A percentile compares a stretch with the other conserved stretches of the same genome.
These are phyloP conservation scores for Aureobasidium sp. DNA, from an alignment of 2,329 filamentous ascomycete species.

Conservation along the genomic window DNA sequence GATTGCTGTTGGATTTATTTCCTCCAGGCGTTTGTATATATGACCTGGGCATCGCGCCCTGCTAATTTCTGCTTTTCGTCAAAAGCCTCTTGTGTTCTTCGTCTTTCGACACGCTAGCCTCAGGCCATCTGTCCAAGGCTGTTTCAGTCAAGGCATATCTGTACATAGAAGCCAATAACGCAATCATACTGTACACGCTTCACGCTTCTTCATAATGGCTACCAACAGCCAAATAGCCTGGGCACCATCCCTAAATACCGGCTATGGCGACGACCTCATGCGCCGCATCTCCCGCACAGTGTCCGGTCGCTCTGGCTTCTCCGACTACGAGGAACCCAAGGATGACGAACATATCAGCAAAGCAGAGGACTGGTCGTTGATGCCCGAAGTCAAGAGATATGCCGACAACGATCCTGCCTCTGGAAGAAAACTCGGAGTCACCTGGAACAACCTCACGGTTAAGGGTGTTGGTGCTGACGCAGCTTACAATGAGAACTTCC, in stretches of 20 bases:
- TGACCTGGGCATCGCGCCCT: not conserved
- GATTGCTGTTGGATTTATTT: not conserved
- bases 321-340: slow-evolving; percentile 13
- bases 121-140: not conserved
- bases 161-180: not conserved
- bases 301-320: slow-evolving; percentile 2
- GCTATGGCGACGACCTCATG: slow-evolving; percentile 11
- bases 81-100: not conserved
- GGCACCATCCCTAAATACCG: not conserved
- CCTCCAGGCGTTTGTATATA: slow-evolving; percentile 4
- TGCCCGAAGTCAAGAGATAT: slow-evolving; percentile 41
- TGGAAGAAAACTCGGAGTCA: slow-evolving; percentile 52
- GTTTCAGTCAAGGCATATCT: no score
- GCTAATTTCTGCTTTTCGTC: not conserved
- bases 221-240: slow-evolving; percentile 4
- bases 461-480: slow-evolving; percentile 56
- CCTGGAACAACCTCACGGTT: slow-evolving; percentile 59
- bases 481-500: slow-evolving; percentile 55
- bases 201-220: not conserved
- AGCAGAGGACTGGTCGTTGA: slow-evolving; percentile 44
- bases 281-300: slow-evolving; percentile 11
- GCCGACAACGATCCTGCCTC: slow-evolving; percentile 41
- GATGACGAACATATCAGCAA: slow-evolving; percentile 24
- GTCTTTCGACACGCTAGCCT: not conserved
- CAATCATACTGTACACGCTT: not conserved